Evolutionary conservation across 352 stramenopile genomes (phyloP).

Genomic region (Pilasporangium apinafurcum): DNA sequence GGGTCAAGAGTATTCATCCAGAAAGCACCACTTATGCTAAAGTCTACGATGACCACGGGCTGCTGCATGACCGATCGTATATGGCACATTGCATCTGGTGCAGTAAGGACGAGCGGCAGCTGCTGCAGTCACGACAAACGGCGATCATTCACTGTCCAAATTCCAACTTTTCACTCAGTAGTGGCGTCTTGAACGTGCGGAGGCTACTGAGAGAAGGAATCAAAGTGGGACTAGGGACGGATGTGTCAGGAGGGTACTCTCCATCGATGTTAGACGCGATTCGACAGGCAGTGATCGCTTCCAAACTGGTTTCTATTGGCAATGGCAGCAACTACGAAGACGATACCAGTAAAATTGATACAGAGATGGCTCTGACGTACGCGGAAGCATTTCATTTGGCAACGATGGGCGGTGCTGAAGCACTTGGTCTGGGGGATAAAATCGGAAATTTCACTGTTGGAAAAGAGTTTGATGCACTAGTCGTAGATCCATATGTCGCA

Average conservation of each 20-base stretch:
- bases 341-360: constrained; percentile 13
- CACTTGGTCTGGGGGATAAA: constrained; percentile 64
- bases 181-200: constrained; percentile 78
- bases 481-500: constrained; percentile 57
- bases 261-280: constrained; percentile 92
- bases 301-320: constrained; percentile 73
- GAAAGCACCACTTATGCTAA: constrained; percentile 75
- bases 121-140: constrained; percentile 55
- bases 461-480: constrained; percentile 90
- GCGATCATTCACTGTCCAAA: constrained; percentile 94
- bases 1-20: constrained; percentile 76
- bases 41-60: constrained; percentile 76
- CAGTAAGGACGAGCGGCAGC: constrained; percentile 51
- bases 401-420: constrained; percentile 82
- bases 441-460: constrained; percentile 87
- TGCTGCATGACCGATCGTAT: constrained; percentile 87
- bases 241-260: constrained; percentile 92
- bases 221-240: constrained; percentile 92
- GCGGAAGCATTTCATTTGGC: constrained; percentile 89
- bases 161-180: constrained; percentile 93
- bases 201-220: constrained; percentile 62
- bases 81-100: constrained; percentile 95
- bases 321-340: constrained; percentile 39
- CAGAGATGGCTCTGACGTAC: constrained; percentile 40
- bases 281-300: constrained; percentile 87